These are phyloP conservation scores for Globisporangium sylvaticum DNA, from an alignment of 352 stramenopile genomes.

Conservation along the genomic window DNA sequence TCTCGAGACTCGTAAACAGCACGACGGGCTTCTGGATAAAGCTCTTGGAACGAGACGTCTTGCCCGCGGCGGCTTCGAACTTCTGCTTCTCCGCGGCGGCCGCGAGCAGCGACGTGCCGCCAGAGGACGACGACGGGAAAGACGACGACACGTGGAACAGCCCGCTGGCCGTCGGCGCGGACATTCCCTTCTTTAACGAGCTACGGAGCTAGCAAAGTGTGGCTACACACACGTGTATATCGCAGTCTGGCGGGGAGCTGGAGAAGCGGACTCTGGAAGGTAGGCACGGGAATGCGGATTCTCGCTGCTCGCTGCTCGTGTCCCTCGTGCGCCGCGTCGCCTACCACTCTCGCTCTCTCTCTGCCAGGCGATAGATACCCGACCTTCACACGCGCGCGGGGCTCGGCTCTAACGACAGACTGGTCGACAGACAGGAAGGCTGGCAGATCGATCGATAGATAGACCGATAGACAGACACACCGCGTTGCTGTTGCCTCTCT, in stretches of 20 bases:
- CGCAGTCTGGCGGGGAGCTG: neutral
- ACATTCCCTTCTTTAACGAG: conserved; percentile 1
- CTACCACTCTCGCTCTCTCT: neutral
- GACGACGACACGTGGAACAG: conserved; percentile 28
- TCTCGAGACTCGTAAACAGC: conserved; percentile 15
- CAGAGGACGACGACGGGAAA: conserved; percentile 18
- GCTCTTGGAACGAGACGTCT: conserved; percentile 17
- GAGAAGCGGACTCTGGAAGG: neutral
- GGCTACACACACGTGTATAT: neutral
- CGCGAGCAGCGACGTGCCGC: conserved; percentile 25
- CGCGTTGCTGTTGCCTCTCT: neutral
- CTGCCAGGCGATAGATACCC: neutral
- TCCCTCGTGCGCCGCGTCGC: neutral
- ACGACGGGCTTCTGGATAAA: conserved; percentile 19
- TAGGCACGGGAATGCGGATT: neutral
- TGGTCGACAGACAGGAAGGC: neutral
- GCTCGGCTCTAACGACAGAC: neutral
- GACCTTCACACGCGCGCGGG: neutral
- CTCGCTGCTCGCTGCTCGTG: neutral
- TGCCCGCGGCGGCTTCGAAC: conserved; percentile 16
- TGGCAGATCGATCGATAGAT: neutral
- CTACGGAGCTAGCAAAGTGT: neutral
- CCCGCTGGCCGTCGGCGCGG: conserved; percentile 13
- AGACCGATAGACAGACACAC: neutral
- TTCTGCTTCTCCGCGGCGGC: conserved; percentile 26